phyloP scores from a whole-genome alignment of 1,139 yeast genomes.

The Yamadazyma diddensiae region DNA sequence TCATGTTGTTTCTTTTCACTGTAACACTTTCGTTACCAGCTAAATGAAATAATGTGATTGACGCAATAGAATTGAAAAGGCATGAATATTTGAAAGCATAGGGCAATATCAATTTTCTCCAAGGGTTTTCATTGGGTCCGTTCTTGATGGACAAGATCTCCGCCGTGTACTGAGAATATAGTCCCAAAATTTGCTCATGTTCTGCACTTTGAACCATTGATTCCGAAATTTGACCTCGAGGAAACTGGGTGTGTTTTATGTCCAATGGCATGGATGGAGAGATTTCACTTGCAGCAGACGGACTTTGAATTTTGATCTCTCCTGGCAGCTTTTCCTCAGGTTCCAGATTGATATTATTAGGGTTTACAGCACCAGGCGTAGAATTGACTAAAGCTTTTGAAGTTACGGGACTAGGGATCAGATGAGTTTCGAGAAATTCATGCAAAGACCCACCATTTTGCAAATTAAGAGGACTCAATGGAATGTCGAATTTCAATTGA shows the following conservation, averaged over 20 bases:
- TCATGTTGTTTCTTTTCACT: constrained; percentile 35
- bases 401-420: constrained; percentile 4
- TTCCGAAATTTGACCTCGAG: constrained; percentile 4
- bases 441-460: constrained; percentile 12
- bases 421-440: constrained; percentile 7
- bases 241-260: background rate
- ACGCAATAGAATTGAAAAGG: constrained; percentile 58
- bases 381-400: background rate
- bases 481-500: constrained; percentile 18
- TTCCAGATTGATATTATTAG: constrained; percentile 1
- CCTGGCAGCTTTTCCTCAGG: background rate
- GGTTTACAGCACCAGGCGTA: constrained; percentile 2
- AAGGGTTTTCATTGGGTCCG: constrained; percentile 64
- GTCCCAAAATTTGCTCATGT: constrained; percentile 33
- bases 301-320: background rate
- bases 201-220: constrained; percentile 17
- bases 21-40: constrained; percentile 39
- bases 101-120: constrained; percentile 61
- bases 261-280: background rate
- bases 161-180: constrained; percentile 50
- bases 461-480: constrained; percentile 34
- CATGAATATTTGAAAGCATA: constrained; percentile 52
- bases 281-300: constrained; percentile 3
- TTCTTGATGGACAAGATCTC: constrained; percentile 62
- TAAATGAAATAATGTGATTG: constrained; percentile 64